phyloP scores from a whole-genome alignment of 352 stramenopile genomes.

The Phytophthora citrophthora region DNA sequence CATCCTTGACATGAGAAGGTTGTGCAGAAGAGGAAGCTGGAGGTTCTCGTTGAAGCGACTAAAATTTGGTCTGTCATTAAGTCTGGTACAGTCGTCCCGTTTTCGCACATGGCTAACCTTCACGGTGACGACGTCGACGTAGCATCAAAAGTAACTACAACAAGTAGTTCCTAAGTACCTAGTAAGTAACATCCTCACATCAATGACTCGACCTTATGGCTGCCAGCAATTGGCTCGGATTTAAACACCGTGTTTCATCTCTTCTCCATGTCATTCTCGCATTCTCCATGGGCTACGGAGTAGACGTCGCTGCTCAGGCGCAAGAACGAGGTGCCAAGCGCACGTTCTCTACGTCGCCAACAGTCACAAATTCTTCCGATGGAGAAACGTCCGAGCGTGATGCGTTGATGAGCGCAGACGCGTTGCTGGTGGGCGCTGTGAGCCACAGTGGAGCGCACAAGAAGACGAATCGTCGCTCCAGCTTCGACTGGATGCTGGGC shows the following conservation, averaged over 20 bases:
- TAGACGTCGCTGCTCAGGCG: conserved; percentile 3
- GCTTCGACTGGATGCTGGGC: conserved; percentile 74
- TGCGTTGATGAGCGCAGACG: conserved; percentile 24
- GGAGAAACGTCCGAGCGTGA: conserved; percentile 32
- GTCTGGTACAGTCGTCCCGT: background rate
- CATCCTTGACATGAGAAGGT: too few species aligned
- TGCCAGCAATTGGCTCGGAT: conserved; percentile 2
- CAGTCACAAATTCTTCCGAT: conserved; percentile 26
- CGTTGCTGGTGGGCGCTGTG: conserved; percentile 22
- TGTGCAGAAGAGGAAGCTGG: too few species aligned
- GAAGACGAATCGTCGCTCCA: conserved; percentile 26
- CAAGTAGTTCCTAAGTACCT: background rate
- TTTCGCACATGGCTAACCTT: conserved; percentile 4
- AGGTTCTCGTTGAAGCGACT: background rate
- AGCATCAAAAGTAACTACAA: background rate
- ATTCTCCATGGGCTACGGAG: conserved; percentile 25
- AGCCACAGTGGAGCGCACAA: conserved; percentile 18
- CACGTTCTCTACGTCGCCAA: conserved; percentile 26
- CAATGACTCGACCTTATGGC: conserved; percentile 4
- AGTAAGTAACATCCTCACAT: background rate
- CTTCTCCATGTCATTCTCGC: conserved; percentile 9
- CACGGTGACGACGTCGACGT: background rate
- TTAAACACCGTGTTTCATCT: background rate
- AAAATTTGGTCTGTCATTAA: background rate
- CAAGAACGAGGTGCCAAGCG: conserved; percentile 14